A percentile compares a stretch with the other conserved stretches of the same genome.
These are phyloP conservation scores for Solanum dulcamara DNA, from an alignment of 257 asterid species.

Conservation along the genomic window DNA sequence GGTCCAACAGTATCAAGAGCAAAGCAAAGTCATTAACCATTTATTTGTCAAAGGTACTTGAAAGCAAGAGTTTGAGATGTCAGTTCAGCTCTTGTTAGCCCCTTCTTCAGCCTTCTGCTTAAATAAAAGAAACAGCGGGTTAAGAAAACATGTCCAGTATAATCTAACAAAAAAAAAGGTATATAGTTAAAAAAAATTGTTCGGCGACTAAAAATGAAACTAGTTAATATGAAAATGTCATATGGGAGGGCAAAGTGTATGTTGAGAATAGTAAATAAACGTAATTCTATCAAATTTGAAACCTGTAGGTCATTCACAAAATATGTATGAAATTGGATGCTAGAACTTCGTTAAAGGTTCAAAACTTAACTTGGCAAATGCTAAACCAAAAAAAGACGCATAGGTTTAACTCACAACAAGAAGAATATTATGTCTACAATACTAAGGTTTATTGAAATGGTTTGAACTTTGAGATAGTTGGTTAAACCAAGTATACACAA, in stretches of 20 bases:
- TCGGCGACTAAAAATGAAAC: not conserved
- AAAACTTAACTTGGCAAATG: not conserved
- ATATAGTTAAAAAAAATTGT: not conserved
- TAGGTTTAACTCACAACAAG: not conserved
- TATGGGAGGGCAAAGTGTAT: not conserved
- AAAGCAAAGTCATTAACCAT: not conserved
- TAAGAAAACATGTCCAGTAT: not conserved
- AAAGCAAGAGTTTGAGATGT: not conserved
- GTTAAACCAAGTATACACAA: not conserved
- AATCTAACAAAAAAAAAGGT: not conserved
- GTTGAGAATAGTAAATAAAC: not conserved
- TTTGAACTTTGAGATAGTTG: not conserved
- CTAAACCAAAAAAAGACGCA: not conserved
- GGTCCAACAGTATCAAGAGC: not conserved
- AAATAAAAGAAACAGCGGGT: not conserved
- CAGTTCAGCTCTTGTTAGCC: not conserved
- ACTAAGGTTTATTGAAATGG: not conserved
- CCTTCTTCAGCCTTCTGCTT: conserved; percentile 2
- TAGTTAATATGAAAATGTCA: not conserved
- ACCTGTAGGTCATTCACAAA: not conserved
- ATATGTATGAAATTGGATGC: not conserved
- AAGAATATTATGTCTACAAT: not conserved
- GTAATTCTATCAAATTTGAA: not conserved
- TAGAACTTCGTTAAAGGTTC: not conserved
- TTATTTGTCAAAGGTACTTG: not conserved